A percentile compares a stretch with the other conserved stretches of the same genome.
Conservation (phyloP, 2,329 filamentous ascomycete genomes). For the Sporothrix euskadiensis region DNA sequence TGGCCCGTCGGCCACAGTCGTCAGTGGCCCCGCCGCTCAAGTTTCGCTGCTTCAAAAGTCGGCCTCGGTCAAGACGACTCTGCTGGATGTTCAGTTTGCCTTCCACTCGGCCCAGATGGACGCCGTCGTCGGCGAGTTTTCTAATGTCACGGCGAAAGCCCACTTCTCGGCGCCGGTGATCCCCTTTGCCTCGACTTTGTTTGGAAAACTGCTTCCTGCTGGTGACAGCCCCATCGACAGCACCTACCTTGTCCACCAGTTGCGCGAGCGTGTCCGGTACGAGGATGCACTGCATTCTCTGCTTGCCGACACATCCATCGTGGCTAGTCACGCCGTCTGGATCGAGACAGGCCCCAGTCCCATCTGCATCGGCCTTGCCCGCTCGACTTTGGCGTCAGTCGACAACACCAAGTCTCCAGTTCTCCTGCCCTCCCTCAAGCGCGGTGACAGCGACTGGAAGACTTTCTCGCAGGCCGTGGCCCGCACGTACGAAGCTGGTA, state of each 20-base stretch:
- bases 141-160: conserved; percentile 43
- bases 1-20: conserved; percentile 70
- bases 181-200: conserved; percentile 69
- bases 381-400: conserved; percentile 53
- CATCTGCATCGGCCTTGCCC: conserved; percentile 67
- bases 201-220: conserved; percentile 60
- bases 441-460: conserved; percentile 64
- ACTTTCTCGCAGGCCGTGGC: conserved; percentile 49
- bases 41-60: conserved; percentile 45
- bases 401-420: conserved; percentile 55
- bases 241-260: conserved; percentile 54
- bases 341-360: conserved; percentile 73
- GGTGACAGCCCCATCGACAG: conserved; percentile 39
- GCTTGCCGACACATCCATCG: conserved; percentile 52
- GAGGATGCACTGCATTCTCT: conserved; percentile 67
- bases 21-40: conserved; percentile 51
- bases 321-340: conserved; percentile 62
- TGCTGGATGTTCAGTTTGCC: conserved; percentile 54
- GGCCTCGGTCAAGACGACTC: conserved; percentile 46
- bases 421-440: conserved; percentile 56
- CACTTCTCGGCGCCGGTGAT: conserved; percentile 50
- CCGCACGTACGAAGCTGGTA: conserved; percentile 46
- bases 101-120: conserved; percentile 58
- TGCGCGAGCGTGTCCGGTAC: conserved; percentile 57
- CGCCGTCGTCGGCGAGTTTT: conserved; percentile 60